Base-by-base conservation (phyloP, 768 basidiomycete species). In the Tulasnella sp. region DNA sequence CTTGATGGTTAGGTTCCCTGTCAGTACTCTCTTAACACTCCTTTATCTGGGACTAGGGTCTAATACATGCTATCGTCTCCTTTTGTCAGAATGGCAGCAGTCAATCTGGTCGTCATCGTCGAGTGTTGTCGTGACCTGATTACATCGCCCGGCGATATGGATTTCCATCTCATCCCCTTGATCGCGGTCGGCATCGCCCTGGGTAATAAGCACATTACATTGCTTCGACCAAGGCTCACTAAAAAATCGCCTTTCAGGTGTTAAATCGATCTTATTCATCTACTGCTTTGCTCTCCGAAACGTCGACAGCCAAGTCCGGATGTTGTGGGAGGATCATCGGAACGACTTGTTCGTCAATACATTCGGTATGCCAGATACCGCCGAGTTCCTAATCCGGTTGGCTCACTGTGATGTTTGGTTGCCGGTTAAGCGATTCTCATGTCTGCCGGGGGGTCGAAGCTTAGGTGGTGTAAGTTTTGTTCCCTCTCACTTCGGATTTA, bases 281-380 rank as follows among this genome's bases (percentile, higher is more conserved):
- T 96, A 92, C 72, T 93, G 93, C 70, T 81, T 75, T 66, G 78
- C 88, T 3, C 77, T 95, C 45, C 82, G 89, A 26, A 78, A 77
- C 30, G 81, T 80, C 63, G 92, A 88, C 5, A 93, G 88, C 66
- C 96, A 99, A 72, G 95, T 99, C 2, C 80, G 81, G 48, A 82
- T 96, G n/a, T 78, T 96, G 27, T 97, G 91, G 92, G 89, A 96
- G 70, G 95, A 98, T 68, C 94, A 97, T 64, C 77, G 94, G 65
- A 97, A 93, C 67, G 95, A 95, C 67, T 69, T 92, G 19, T 88
- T 82, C 68, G 83, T 91, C 69, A 92, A 92, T 67, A 74, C 78
- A 24, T 86, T 88, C 62, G 85, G 85, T 85, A 62, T 34, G 76
- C 29, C 32, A 60, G 17, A 21, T 29, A 38, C 15, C n/a, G n/a